Evolutionary conservation across 345 rosid genomes (phyloP), one percentile per base, ranked within the genome.

Genomic region (Kernera saxatilis): DNA sequence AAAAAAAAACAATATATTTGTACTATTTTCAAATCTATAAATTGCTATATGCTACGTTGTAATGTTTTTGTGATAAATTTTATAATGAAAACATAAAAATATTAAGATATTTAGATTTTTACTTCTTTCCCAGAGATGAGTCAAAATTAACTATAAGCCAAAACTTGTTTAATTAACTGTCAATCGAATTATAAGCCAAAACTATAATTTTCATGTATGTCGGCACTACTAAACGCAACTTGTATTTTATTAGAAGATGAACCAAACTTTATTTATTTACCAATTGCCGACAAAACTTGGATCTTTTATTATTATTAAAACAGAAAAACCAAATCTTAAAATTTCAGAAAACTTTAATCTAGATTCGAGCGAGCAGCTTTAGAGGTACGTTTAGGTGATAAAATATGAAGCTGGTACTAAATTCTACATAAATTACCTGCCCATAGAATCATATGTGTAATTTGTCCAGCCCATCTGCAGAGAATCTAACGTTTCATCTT

Each of bases 291-390:
- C 78, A 58, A 27, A 67, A 40, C 21, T 6, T 29, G 17, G 32
- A 39, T 64, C 3, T 22, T 18, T 19, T 32, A n/a, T n/a, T 3
- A 64, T 44, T 25, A 54, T 12, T 21, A 19, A 48, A 48, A 21
- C 23, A 15, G n/a, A 35, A 52, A 9, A 54, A 53, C 9, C 41
- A 74, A 74, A 60, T 67, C 73, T 59, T 74, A 74, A 59, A 22
- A n/a, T 22, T 27, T 59, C 56, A 74, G 62, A 59, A 58, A 41
- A 41, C 57, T 51, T 59, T 25, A 41, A 11, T 27, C 13, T 22
- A 30, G 73, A 67, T 67, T 29, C 54, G 72, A 66, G 58, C 15
- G 26, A 64, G 14, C 60, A 74, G 61, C 53, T 51, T 69, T 25
- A 32, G 6, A 35, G 12, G 44, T 44, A 5, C 36, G 45, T 39